Conservation (phyloP, 2,329 filamentous ascomycete genomes). For the Epichloe uncinata region DNA sequence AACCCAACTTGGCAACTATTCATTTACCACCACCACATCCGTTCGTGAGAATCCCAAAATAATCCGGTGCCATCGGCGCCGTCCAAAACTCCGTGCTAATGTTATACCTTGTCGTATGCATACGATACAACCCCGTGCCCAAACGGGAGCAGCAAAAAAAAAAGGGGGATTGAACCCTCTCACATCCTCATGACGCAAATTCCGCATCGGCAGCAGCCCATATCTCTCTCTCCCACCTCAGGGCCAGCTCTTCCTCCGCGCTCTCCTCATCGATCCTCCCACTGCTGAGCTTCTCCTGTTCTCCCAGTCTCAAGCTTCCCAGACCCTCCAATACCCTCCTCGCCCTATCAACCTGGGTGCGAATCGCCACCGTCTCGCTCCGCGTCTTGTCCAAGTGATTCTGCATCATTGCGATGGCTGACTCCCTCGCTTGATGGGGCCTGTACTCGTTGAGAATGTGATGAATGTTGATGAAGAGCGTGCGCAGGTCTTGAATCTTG, state of each 20-base stretch:
- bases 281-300: neutral
- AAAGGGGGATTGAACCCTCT: neutral
- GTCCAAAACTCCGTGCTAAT: neutral
- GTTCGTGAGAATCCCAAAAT: no score
- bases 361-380: constrained; percentile 58
- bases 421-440: constrained; percentile 84
- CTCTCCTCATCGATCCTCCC: constrained; percentile 7
- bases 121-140: no score
- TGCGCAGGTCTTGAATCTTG: constrained; percentile 68
- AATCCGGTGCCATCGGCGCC: no score
- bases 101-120: no score
- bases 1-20: no score
- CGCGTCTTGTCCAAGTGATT: constrained; percentile 61
- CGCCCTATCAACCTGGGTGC: constrained; percentile 57
- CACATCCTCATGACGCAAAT: constrained; percentile 17
- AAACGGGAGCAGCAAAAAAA: neutral
- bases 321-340: constrained; percentile 59
- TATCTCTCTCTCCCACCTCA: constrained; percentile 19
- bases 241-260: constrained; percentile 8
- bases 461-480: constrained; percentile 81
- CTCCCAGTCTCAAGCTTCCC: constrained; percentile 31
- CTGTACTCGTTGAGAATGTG: constrained; percentile 89
- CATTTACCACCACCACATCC: no score
- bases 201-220: constrained; percentile 31
- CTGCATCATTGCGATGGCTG: constrained; percentile 77